Evolutionary conservation across 345 rosid species (phyloP).

Genomic region (Syzygium grande): DNA sequence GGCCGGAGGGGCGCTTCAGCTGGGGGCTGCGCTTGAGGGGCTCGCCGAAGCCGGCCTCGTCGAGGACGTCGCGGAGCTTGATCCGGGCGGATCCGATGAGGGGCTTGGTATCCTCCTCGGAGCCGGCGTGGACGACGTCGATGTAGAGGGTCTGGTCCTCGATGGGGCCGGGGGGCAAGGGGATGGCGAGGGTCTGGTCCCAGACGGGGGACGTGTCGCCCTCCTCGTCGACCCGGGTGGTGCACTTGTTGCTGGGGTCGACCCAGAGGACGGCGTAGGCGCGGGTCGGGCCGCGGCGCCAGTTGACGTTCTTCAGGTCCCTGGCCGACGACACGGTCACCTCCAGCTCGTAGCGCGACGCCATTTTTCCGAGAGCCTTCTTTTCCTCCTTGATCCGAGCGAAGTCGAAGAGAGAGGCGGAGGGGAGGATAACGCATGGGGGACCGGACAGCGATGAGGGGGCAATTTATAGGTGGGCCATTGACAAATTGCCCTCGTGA

Average conservation of each 20-base stretch:
- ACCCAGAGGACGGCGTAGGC: conserved; percentile 79
- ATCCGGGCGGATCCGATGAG: conserved; percentile 71
- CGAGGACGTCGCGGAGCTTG: conserved; percentile 49
- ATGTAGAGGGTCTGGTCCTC: conserved; percentile 39
- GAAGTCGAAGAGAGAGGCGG: not conserved
- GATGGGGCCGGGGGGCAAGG: conserved; percentile 26
- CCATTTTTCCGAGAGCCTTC: conserved; percentile 4
- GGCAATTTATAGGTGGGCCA: not conserved
- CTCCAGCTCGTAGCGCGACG: conserved; percentile 36
- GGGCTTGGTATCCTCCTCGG: conserved; percentile 60
- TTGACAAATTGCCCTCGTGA: not conserved
- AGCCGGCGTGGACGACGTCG: conserved; percentile 68
- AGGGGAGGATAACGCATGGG: not conserved
- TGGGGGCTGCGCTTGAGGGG: conserved; percentile 21
- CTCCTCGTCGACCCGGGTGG: conserved; percentile 54
- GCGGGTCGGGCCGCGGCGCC: conserved; percentile 63
- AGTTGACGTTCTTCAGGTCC: conserved; percentile 76
- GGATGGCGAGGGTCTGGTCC: conserved; percentile 49
- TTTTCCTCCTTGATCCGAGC: no score
- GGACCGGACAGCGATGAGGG: not conserved
- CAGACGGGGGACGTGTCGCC: conserved; percentile 61
- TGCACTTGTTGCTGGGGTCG: conserved; percentile 38
- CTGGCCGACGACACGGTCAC: conserved; percentile 53
- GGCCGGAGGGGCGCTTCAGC: conserved; percentile 82
- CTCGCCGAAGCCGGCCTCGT: conserved; percentile 47